A percentile compares a stretch with the other conserved stretches of the same genome.
Conservation (phyloP, 345 rosid species). For the Stellera chamaejasme region DNA sequence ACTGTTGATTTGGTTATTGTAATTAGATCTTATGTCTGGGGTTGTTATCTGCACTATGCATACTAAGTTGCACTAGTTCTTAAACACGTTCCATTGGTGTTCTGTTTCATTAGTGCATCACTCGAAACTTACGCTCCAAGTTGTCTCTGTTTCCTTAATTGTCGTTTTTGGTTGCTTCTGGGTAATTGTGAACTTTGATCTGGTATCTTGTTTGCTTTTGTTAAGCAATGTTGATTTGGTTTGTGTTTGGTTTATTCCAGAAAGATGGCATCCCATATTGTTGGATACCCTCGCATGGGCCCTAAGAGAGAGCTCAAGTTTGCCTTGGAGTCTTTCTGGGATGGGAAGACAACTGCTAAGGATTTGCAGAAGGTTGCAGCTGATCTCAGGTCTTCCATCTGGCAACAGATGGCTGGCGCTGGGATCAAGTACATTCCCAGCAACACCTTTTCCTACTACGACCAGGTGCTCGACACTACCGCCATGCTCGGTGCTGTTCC, state of each 20-base stretch:
- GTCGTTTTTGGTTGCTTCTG: no score
- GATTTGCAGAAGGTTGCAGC: conserved; percentile 84
- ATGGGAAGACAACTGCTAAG: conserved; percentile 81
- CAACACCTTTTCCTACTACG: conserved; percentile 93
- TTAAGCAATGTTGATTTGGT: conserved; percentile 13
- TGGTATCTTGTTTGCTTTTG: background rate
- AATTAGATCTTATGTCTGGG: no score
- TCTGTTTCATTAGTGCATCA: no score
- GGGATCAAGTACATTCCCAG: conserved; percentile 92
- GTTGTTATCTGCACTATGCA: no score
- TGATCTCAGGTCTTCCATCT: conserved; percentile 80
- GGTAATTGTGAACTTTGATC: background rate
- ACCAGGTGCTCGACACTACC: conserved; percentile 86
- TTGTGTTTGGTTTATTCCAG: conserved; percentile 16
- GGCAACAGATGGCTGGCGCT: conserved; percentile 87
- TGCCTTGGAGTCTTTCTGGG: conserved; percentile 99
- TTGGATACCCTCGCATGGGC: conserved; percentile 99
- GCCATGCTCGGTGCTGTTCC: conserved; percentile 98
- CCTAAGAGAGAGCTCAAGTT: conserved; percentile 98
- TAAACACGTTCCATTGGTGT: no score
- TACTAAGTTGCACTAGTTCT: no score
- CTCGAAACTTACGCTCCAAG: no score
- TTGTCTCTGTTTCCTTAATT: no score
- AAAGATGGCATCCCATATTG: conserved; percentile 92
- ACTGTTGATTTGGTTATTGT: no score